Base-by-base conservation (phyloP, 2,329 filamentous ascomycete genomes). In the Colletotrichum sp. region DNA sequence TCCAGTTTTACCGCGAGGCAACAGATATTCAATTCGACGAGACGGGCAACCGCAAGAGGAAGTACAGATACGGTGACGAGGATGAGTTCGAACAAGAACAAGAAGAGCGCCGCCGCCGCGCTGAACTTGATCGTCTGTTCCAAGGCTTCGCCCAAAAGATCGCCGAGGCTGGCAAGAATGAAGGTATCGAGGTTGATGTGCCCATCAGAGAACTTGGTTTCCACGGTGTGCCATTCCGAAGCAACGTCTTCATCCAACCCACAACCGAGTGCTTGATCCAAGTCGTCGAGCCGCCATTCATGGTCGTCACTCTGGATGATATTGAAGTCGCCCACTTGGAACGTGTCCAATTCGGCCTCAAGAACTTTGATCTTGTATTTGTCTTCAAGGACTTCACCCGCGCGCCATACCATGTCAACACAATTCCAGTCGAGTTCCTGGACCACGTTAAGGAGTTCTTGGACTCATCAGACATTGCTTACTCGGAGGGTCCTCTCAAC, bases 21-120 rank as follows among this genome's bases (percentile, higher is more conserved):
- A 98, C 97, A 0, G 97, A 99, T 80, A 98, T 99, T 84, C 96
- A 98, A 82, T 98, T 99, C 80, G 97, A 99, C 82, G 97, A 99
- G 87, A 99, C 97, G 64, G 98, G 97, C 79, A 99, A 98, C 86
- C 92, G 98, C 78, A 98, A 98, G 88, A 94, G 97, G 79, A 98
- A 98, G 87, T 98, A 98, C 86, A 93, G 97, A 65, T 98, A 98
- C 82, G 97, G 97, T 59, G 97, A 99, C 78, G 98, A 99, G 84
- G 97, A 99, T 82, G 97, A 99, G 84, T 99, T 99, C 78, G 97
- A 99, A 84, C 96, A 96, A 57, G 97, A 99, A 84, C 97, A 99
- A 84, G 97, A 99, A 84, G 97, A 99, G 85, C 93, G 98, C 80
- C 92, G 96, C 79, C 93, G 96, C 74, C 91, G 97, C 79, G 94